Evolutionary conservation across 2,329 filamentous ascomycete genomes (phyloP), one percentile per base, ranked within the genome.

Genomic region (Aspergillus novoparasiticus): DNA sequence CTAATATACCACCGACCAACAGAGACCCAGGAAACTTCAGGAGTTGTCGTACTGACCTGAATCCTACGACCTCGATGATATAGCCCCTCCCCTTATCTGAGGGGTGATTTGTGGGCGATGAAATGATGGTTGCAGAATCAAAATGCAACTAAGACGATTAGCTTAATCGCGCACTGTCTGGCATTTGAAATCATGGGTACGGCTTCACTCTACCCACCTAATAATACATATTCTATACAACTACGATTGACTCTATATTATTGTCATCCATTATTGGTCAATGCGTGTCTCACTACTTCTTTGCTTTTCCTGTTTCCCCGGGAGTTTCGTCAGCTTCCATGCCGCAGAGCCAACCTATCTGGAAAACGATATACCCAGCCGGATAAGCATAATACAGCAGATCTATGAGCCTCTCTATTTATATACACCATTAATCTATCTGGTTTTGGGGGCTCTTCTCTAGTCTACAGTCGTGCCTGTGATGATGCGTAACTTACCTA

Each of bases 61-160:
- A n/a, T 54, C 14, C 12, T 54, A 36, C 51, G 30, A 50, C 46
- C 6, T 48, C 21, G 23, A 28, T 28, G 19, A 14, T 28, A 23
- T 30, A 26, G 46, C 46, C 46, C 39, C 8, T 50, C 48, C 19
- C 28, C 28, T 32, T n/a, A 32, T 23, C 28, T 26, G 16, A 51
- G 48, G 48, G 48, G 19, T 51, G 28, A 32, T 32, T 32, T 51
- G 28, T 51, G 51, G 32, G 51, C n/a, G 8, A 41, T 34, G 28
- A 21, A 32, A 32, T 34, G 30, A 54, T 39, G 16, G 28, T 30
- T 51, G 48, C 48, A 55, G 21, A 55, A 55, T 23, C 51, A 55
- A 55, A 11, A 36, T 55, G 51, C 51, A 55, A 34, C 51, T 55
- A 55, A 55, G 51, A n/a, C 32, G 32, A 39, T 55, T 55, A 55